Percentiles rank a stretch among this genome's conserved stretches.
These are phyloP conservation scores for Chlorophyllum brunneum DNA, from an alignment of 768 basidiomycete genomes.

Conservation along the genomic window DNA sequence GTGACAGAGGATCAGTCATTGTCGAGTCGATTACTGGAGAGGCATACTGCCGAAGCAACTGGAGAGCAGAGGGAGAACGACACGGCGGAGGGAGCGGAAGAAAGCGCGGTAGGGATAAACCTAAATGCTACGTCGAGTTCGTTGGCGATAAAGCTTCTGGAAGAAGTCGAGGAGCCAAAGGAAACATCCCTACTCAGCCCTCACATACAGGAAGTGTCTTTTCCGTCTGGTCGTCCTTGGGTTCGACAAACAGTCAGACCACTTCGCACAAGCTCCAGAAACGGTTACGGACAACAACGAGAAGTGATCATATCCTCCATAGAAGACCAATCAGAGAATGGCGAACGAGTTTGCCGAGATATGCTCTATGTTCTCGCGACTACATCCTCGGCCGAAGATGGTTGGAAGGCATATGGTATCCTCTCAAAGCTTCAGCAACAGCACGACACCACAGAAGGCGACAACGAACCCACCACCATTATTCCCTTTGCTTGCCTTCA, in stretches of 20 bases:
- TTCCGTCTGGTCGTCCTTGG: constrained; percentile 10
- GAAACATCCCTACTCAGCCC: neutral
- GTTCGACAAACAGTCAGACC: neutral
- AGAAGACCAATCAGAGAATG: neutral
- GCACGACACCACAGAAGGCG: constrained; percentile 15
- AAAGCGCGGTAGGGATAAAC: neutral
- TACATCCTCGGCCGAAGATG: constrained; percentile 21
- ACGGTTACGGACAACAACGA: neutral
- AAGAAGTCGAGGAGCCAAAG: neutral
- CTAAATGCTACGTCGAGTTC: neutral
- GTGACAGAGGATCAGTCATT: neutral
- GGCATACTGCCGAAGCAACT: neutral
- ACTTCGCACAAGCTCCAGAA: neutral
- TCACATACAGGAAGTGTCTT: neutral
- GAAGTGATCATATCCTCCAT: constrained; percentile 2
- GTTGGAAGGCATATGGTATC: constrained; percentile 39
- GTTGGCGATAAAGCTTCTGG: neutral
- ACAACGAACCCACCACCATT: constrained; percentile 19
- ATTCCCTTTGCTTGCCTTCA: constrained; percentile 51
- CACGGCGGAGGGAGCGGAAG: neutral
- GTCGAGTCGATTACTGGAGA: neutral
- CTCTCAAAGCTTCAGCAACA: constrained; percentile 27
- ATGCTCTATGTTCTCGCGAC: constrained; percentile 7
- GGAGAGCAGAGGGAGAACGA: neutral
- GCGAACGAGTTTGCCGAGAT: constrained; percentile 2